These are phyloP conservation scores for Chondrus crispus DNA, from an alignment of 23 red algal species.

Conservation along the genomic window DNA sequence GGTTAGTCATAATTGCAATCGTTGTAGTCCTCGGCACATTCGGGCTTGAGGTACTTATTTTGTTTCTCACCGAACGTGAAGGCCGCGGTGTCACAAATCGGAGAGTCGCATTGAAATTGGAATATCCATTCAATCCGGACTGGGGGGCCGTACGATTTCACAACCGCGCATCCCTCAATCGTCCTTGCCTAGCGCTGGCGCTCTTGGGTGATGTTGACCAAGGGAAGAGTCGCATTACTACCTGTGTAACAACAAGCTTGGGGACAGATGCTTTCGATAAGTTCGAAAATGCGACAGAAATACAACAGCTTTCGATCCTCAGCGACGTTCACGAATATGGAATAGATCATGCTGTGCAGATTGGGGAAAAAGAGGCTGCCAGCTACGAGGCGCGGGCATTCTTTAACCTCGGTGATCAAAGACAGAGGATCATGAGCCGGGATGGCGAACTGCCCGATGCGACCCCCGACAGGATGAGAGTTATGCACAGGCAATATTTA, in stretches of 20 bases:
- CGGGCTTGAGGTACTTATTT: not conserved
- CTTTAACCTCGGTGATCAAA: not conserved
- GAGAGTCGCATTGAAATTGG: not conserved
- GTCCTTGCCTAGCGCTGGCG: not conserved
- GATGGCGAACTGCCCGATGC: not conserved
- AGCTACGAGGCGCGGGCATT: not conserved
- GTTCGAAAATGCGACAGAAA: not conserved
- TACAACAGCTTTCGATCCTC: not conserved
- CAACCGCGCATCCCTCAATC: not conserved
- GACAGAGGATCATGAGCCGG: not conserved
- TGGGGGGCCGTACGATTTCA: not conserved
- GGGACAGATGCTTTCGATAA: not conserved
- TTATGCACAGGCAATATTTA: not conserved
- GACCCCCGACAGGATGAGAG: not conserved
- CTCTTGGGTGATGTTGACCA: not conserved
- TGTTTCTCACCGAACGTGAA: not conserved
- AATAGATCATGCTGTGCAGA: not conserved
- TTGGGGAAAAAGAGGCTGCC: not conserved
- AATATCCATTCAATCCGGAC: not conserved
- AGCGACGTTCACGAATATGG: not conserved
- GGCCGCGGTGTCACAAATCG: not conserved
- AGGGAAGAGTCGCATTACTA: not conserved
- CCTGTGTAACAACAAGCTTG: not conserved
- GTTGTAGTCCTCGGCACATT: not conserved
- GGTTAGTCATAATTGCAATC: not conserved